phyloP scores from a whole-genome alignment of 2,329 filamentous ascomycete genomes.

The Trichoderma hamatum region DNA sequence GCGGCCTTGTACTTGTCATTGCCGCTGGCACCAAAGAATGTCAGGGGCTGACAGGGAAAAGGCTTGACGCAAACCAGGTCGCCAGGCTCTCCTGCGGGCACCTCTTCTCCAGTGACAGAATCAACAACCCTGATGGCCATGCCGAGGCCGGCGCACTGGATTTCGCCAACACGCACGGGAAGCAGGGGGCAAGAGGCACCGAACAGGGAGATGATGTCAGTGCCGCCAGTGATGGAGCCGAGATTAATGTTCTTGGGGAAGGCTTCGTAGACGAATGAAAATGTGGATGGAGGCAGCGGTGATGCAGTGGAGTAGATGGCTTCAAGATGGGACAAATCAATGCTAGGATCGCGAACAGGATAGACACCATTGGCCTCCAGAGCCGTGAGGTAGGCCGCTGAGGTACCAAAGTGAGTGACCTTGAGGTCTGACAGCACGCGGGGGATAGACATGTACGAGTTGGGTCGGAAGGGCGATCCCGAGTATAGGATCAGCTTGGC shows the following conservation, averaged over 20 bases:
- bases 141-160: conserved; percentile 76
- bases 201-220: conserved; percentile 95
- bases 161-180: conserved; percentile 72
- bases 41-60: conserved; percentile 89
- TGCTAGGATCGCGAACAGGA: conserved; percentile 56
- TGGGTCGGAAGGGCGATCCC: conserved; percentile 83
- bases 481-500: conserved; percentile 87
- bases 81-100: conserved; percentile 69
- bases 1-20: conserved; percentile 76
- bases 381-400: conserved; percentile 87
- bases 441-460: conserved; percentile 80
- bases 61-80: conserved; percentile 85
- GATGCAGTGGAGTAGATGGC: conserved; percentile 95
- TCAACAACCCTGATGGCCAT: conserved; percentile 73
- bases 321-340: conserved; percentile 67
- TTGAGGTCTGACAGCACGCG: conserved; percentile 75
- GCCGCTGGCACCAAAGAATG: conserved; percentile 73
- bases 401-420: conserved; percentile 94
- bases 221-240: conserved; percentile 91
- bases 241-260: conserved; percentile 83
- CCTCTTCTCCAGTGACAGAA: conserved; percentile 57
- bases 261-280: conserved; percentile 82
- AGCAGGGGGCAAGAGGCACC: conserved; percentile 79
- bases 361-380: conserved; percentile 76
- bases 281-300: conserved; percentile 89